Evolutionary conservation across 257 asterid species (phyloP), one percentile per base, ranked within the genome.

Genomic region (Catharanthus roseus): DNA sequence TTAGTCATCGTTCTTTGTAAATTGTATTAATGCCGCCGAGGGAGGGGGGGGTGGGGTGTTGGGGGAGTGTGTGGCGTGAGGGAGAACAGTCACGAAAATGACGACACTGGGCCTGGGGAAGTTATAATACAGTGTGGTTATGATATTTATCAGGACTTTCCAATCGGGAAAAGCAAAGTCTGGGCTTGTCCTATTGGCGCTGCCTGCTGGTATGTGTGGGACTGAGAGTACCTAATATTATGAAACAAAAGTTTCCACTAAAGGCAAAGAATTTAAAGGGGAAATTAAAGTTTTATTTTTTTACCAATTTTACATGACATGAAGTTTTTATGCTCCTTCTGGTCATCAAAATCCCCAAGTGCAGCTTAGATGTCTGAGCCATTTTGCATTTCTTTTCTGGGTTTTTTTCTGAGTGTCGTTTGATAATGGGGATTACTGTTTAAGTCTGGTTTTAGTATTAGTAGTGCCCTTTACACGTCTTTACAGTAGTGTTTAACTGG

Each of bases 151-250:
- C 70, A 67, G 77, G 72, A 3, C 57, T 62, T 72, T 77, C 51
- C 78, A 77, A 64, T 72, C 71, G 74, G 74, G 38, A 31, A 66
- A 87, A 50, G 71, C 82, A 74, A 80, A 74, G 82, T 51, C 78
- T 74, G 80, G 77, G 74, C 39, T 80, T 82, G 85, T 83, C 90
- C 77, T 79, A 81, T 79, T 77, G 83, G 75, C 53, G 50, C 23
- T 60, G 36, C 68, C n/a, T 44, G 23, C 24, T 13, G 34, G 31
- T 73, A 8, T 38, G 67, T 55, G 72, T 63, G 67, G 29, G 36
- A 38, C 57, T 77, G 57, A 74, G 68, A 38, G 42, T 38, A 38
- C 42, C n/a, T 47, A 36, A 50, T n/a, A n/a, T 57, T 28, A 54
- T 60, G 74, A 62, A 53, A 68, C 41, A 74, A 57, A 68, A 57